Evolutionary conservation across 371 early-diverging fungal species (phyloP).

Genomic region (Apophysomyces variabilis): DNA sequence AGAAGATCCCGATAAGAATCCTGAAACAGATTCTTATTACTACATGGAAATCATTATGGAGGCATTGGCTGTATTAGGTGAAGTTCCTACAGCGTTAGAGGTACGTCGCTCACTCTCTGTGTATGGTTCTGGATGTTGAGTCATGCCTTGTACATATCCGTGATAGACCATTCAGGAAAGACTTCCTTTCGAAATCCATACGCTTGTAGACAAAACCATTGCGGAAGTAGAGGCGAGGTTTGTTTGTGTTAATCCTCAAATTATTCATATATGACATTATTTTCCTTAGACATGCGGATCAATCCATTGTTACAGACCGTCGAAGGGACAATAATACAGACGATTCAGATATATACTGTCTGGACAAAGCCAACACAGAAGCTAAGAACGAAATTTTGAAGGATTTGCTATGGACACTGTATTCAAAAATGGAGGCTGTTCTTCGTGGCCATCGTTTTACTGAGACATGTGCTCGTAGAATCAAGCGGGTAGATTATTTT

Average conservation of each 20-base stretch:
- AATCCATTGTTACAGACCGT: not conserved
- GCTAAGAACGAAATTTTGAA: conserved; percentile 74
- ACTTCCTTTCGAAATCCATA: conserved; percentile 80
- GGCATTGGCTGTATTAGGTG: conserved; percentile 75
- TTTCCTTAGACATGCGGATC: not conserved
- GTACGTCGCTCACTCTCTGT: conserved; percentile 35
- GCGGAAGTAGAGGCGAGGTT: conserved; percentile 85
- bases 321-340: conserved; percentile 26
- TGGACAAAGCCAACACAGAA: conserved; percentile 53
- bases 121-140: not conserved
- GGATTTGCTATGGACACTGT: conserved; percentile 82
- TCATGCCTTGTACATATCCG: not conserved
- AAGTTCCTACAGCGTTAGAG: conserved; percentile 79
- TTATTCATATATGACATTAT: not conserved
- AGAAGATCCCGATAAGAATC: conserved; percentile 78
- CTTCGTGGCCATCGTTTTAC: conserved; percentile 83
- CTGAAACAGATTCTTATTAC: conserved; percentile 91
- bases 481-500: conserved; percentile 40
- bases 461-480: conserved; percentile 48
- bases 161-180: conserved; percentile 73
- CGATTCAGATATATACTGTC: conserved; percentile 48
- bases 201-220: conserved; percentile 88
- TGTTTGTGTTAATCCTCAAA: not conserved
- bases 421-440: conserved; percentile 82
- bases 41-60: conserved; percentile 89